phyloP scores from a whole-genome alignment of 2,329 filamentous ascomycete species.

The Nemania abortiva region DNA sequence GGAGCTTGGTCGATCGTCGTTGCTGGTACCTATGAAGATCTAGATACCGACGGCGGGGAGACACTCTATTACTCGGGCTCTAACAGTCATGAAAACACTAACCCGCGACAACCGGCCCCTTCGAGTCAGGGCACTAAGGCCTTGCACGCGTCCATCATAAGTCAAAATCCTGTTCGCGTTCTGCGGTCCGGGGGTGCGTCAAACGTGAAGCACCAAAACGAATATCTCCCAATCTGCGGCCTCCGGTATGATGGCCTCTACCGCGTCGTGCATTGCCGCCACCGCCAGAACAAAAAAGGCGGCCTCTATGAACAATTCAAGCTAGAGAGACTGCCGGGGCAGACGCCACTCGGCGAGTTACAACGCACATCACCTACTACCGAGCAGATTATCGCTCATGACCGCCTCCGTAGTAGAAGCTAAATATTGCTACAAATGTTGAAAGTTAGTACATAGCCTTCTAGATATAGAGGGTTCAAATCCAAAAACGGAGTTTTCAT shows the following conservation, averaged over 20 bases:
- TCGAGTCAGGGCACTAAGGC: constrained; percentile 42
- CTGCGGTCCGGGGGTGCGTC: constrained; percentile 44
- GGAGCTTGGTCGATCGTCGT: constrained; percentile 50
- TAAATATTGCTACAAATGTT: too few relatives aligned
- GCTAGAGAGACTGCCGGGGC: constrained; percentile 39
- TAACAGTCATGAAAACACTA: constrained; percentile 37
- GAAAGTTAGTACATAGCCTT: too few relatives aligned
- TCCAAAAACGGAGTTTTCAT: too few relatives aligned
- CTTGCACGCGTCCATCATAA: constrained; percentile 41
- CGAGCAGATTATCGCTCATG: constrained; percentile 33
- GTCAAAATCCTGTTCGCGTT: constrained; percentile 44
- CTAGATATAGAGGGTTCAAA: too few relatives aligned
- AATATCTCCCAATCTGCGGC: constrained; percentile 42
- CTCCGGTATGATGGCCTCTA: constrained; percentile 50
- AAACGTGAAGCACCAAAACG: constrained; percentile 22
- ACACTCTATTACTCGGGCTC: constrained; percentile 40
- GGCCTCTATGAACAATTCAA: constrained; percentile 49
- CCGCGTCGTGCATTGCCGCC: constrained; percentile 30
- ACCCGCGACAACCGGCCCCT: constrained; percentile 30
- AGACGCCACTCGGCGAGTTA: constrained; percentile 39
- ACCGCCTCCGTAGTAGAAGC: constrained; percentile 15
- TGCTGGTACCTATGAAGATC: constrained; percentile 34
- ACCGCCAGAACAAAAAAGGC: constrained; percentile 42
- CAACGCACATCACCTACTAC: constrained; percentile 39
- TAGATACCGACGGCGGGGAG: constrained; percentile 36